Base-by-base conservation (phyloP, 768 basidiomycete genomes). In the Gloeopeniophorella convolvens region DNA sequence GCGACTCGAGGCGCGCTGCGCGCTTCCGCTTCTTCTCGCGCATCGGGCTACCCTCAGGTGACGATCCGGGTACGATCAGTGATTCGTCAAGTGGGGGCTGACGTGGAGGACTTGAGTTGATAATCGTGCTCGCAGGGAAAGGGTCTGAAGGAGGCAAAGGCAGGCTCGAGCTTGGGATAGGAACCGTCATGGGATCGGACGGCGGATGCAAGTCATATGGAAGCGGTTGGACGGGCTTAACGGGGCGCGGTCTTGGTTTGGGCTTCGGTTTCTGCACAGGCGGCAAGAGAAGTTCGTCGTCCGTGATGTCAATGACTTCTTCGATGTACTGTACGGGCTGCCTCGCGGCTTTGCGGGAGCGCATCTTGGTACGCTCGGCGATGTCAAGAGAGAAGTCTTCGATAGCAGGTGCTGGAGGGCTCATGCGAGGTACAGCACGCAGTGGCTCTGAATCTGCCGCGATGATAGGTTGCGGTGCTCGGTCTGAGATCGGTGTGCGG, bases 301-400 rank as follows among this genome's bases (percentile, higher is more conserved):
- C 65, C 1, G 63, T 58, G 28, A 66, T 46, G 40, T 63, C 61
- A 24, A 68, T 66, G 11, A 63, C 48, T 12, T 64, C 65, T 26
- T 51, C 41, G 11, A 20, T 6, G 11, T 33, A 4, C 9, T 26
- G 49, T 16, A 30, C 20, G 5, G 59, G 8, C 28, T 45, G 40
- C 24, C 51, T 54, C 10, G 59, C 50, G 18, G 59, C 56, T 3
- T 56, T 60, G 30, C 65, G 62, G 2, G 62, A 58, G 9, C 66
- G 64, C 30, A 63, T 45, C 53, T 68, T 68, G 13, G 66, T 60
- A 7, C 66, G 63, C 32, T 68, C 67, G 2, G 67, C 63, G 33
- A 68, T 66, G 37, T 62, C 63, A 12, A 39, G 48, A 2, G 63
- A 55, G 46, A 47, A 63, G 4, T 48, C 49, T 6, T 58, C 35